Evolutionary conservation across 768 basidiomycete species (phyloP).

Genomic region (Fibroporia radiculosa): DNA sequence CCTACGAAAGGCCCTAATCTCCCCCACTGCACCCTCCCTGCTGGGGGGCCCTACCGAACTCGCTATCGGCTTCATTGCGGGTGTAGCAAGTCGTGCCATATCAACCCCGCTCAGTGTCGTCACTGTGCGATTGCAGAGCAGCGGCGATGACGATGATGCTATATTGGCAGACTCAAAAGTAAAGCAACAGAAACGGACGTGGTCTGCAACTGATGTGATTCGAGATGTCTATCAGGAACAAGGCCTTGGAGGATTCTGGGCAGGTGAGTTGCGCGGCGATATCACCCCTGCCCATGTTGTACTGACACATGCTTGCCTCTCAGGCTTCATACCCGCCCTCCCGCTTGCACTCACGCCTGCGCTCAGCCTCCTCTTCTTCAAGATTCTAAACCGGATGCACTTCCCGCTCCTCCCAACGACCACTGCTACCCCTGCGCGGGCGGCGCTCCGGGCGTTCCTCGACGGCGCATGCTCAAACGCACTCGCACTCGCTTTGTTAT

Average conservation of each 20-base stretch:
- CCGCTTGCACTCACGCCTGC: conserved; percentile 50
- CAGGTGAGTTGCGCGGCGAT: conserved; percentile 27
- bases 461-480: conserved; percentile 50
- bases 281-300: not conserved
- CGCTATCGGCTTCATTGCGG: conserved; percentile 46
- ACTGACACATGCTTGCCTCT: not conserved
- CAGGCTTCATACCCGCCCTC: conserved; percentile 44
- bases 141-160: conserved; percentile 24
- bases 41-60: conserved; percentile 40
- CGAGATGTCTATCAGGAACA: conserved; percentile 38
- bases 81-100: conserved; percentile 45
- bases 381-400: conserved; percentile 35
- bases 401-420: conserved; percentile 21
- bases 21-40: conserved; percentile 13
- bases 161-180: not conserved
- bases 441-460: conserved; percentile 41
- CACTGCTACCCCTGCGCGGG: conserved; percentile 22
- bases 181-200: not conserved
- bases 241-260: conserved; percentile 50
- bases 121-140: conserved; percentile 46
- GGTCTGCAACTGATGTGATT: conserved; percentile 22
- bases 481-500: conserved; percentile 39
- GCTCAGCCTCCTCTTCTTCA: conserved; percentile 47
- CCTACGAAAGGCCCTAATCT: conserved; percentile 5
- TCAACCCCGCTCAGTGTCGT: conserved; percentile 50